Evolutionary conservation across 164 flowering plant species (phyloP), one percentile per base, ranked within the genome.

Genomic region (Warburgia ugandensis): DNA sequence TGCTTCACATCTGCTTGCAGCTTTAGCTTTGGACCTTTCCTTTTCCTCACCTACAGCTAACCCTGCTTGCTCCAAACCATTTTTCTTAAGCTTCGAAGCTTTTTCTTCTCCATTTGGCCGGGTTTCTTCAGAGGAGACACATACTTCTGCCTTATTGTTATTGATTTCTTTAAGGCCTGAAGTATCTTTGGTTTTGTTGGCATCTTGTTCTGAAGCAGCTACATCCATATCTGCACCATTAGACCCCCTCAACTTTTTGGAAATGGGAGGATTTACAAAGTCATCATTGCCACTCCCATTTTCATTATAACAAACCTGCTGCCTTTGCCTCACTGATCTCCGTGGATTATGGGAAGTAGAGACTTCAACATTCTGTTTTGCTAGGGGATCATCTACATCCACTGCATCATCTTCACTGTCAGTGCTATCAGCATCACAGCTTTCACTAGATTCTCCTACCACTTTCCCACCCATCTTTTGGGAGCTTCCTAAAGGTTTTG

Each of bases 261-360:
- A 44, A 35, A 19, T 3, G 10, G 52, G 31, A 43, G 61, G 53
- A 23, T 26, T 43, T 42, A 22, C 49, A 25, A 52, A 19, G 10
- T 71, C 64, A 29, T 80, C 80, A 48, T 77, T 80, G 51, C 74
- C 79, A 56, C 75, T 71, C 14, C 37, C 16, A 56, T 71, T 56
- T 49, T 83, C 89, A 26, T 64, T 66, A 47, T 79, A 81, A 8
- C 73, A 73, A 32, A 79, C 76, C 10, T 75, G 44, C 23, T 67
- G 71, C 55, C 64, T 81, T 2, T 42, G 59, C 49, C 86, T 66
- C 26, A 52, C 20, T 25, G 84, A 81, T 48, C 78, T 74, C 40
- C 83, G 59, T 5, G 64, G 70, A 25, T 36, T 5, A 25, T 29
- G 58, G 5, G 50, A 65, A 21, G 47, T 55, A 46, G 20, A 25